phyloP scores from a whole-genome alignment of 257 asterid genomes.

The Nemophila menziesii region DNA sequence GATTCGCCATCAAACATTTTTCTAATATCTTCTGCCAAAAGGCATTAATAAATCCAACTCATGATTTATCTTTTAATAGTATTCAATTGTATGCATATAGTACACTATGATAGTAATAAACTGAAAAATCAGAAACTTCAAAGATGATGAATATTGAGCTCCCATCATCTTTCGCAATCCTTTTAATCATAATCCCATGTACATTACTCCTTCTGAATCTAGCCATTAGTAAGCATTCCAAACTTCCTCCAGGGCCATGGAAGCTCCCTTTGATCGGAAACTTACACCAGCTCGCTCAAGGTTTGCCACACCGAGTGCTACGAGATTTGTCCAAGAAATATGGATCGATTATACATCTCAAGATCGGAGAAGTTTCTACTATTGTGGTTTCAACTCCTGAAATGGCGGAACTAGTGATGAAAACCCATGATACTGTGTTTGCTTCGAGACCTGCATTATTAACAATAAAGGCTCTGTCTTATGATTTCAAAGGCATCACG shows the following conservation, averaged over 20 bases:
- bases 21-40: no score
- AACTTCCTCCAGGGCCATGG: constrained; percentile 26
- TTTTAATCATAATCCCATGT: no score
- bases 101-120: no score
- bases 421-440: constrained; percentile 22
- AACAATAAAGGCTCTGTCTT: constrained; percentile 11
- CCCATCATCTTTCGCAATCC: no score
- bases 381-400: constrained; percentile 23
- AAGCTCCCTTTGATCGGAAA: constrained; percentile 24
- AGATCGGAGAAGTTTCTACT: constrained; percentile 20
- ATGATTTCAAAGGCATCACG: constrained; percentile 11
- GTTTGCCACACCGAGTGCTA: constrained; percentile 15
- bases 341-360: constrained; percentile 30
- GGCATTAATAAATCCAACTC: no score
- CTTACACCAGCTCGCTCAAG: constrained; percentile 21
- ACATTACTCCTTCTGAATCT: background rate
- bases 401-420: constrained; percentile 20
- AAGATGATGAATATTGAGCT: no score
- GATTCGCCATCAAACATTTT: no score
- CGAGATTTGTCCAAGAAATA: constrained; percentile 16
- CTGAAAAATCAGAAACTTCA: no score
- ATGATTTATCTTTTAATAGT: no score
- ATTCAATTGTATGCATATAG: no score
- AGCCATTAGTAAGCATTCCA: background rate
- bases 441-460: constrained; percentile 22